Base-by-base conservation (phyloP, 257 asterid genomes). In the Rauvolfia tetraphylla region DNA sequence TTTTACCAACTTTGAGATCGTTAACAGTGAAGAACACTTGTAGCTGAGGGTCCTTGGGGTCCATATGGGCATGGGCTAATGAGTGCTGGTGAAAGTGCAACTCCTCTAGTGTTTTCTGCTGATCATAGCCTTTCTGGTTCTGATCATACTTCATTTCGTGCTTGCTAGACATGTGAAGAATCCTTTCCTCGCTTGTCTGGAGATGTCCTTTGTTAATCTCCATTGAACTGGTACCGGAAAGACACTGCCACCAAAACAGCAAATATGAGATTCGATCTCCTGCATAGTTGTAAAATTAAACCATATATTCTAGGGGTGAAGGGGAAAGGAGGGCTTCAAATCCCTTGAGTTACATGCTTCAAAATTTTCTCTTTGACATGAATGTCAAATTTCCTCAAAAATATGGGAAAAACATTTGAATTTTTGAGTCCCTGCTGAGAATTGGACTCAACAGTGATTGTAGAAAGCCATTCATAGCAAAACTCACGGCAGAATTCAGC, bases 1-100 rank as follows among this genome's bases (percentile, higher is more conserved):
- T 73, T 58, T 56, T 69, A 20, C 82, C 85, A 13, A 12, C 1
- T 77, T 73, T 77, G 15, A 77, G 79, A 41, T 77, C 79, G 59
- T 49, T 34, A 8, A 51, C 0, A 7, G 65, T 81, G 77, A 81
- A 73, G 76, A 81, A 81, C 5, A 77, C 53, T 36, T 74, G 74
- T 44, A 77, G 17, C 23, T 75, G 71, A 25, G 84, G 84, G 33
- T 68, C 73, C 17, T 53, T 81, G 3, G 54, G 67, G 57, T 81
- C 76, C 62, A 53, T 71, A 1, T 79, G 36, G 33, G 20, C 14
- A 7, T 36, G 13, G 29, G 58, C n/a, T 53, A 71, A 66, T 36
- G 54, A 62, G 51, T 69, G 82, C 33, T 69, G 61, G 34, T 15
- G 81, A 68, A 20, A 20, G 34, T 51, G 38, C n/a, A n/a, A n/a